Evolutionary conservation across 106 monocot species (phyloP).

Genomic region (Dendrobium officinale): DNA sequence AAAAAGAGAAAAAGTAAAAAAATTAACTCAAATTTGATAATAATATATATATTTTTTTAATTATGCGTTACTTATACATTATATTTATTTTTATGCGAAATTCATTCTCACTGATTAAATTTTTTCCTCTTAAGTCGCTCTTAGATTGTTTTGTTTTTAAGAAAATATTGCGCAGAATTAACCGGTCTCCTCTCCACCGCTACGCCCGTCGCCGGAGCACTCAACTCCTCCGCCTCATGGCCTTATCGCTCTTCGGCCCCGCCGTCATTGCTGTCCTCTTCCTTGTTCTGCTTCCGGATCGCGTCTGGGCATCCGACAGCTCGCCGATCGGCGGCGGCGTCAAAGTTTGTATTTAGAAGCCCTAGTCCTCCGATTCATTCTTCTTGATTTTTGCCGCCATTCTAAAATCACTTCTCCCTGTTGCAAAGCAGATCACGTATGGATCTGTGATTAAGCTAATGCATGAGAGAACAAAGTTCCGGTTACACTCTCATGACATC

Average conservation of each 20-base stretch:
- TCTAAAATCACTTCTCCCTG: not conserved
- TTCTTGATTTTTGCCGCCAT: not conserved
- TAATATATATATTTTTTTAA: too few species aligned
- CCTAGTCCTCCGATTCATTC: not conserved
- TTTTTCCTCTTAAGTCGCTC: too few species aligned
- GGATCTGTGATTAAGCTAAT: slow-evolving; percentile 72
- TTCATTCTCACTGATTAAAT: too few species aligned
- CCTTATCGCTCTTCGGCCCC: slow-evolving; percentile 32
- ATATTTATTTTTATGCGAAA: too few species aligned
- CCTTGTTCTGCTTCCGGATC: slow-evolving; percentile 41
- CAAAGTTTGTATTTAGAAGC: slow-evolving; percentile 35
- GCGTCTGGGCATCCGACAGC: slow-evolving; percentile 14
- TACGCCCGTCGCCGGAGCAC: not conserved
- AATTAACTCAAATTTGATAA: too few species aligned
- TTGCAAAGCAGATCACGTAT: slow-evolving; percentile 52
- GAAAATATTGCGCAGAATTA: not conserved
- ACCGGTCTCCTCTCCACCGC: not conserved
- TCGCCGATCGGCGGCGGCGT: slow-evolving; percentile 33
- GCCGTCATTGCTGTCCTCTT: slow-evolving; percentile 22
- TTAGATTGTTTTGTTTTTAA: too few species aligned
- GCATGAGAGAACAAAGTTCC: slow-evolving; percentile 82
- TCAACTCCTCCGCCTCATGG: slow-evolving; percentile 35
- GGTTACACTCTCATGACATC: slow-evolving; percentile 88
- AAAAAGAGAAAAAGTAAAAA: too few species aligned
- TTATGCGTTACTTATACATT: too few species aligned